These are phyloP conservation scores for Macrotyloma uniflorum DNA, from an alignment of 306 rosid species.

Conservation along the genomic window DNA sequence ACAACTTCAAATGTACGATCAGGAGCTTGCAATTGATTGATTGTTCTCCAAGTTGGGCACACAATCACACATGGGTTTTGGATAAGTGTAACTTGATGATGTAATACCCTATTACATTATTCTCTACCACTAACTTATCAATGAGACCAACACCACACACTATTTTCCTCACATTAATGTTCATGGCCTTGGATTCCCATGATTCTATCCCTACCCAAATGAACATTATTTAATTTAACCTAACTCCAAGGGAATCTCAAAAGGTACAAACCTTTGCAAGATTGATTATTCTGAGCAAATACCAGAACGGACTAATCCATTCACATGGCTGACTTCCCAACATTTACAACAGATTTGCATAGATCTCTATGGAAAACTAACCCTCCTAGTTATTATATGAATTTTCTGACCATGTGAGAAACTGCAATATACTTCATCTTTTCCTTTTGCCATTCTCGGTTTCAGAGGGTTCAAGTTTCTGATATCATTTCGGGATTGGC, in stretches of 20 bases:
- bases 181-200: conserved; percentile 33
- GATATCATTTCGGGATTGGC: neutral
- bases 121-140: neutral
- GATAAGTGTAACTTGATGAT: neutral
- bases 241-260: conserved; percentile 38
- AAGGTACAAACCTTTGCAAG: conserved; percentile 24
- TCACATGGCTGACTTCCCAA: conserved; percentile 44
- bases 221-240: conserved; percentile 19
- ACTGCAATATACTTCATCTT: neutral
- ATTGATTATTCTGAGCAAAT: neutral
- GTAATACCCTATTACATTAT: neutral
- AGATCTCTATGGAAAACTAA: conserved; percentile 34
- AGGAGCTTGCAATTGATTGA: neutral
- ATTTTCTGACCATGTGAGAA: conserved; percentile 16
- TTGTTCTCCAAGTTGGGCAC: conserved; percentile 34
- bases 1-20: conserved; percentile 6
- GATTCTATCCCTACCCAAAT: conserved; percentile 15
- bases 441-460: neutral
- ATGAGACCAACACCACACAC: neutral
- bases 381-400: neutral
- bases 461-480: neutral
- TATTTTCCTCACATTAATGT: neutral
- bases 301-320: conserved; percentile 38
- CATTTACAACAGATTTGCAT: neutral
- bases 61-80: conserved; percentile 10